These are phyloP conservation scores for Bretschneidera sinensis DNA, from an alignment of 345 rosid genomes.

Conservation along the genomic window DNA sequence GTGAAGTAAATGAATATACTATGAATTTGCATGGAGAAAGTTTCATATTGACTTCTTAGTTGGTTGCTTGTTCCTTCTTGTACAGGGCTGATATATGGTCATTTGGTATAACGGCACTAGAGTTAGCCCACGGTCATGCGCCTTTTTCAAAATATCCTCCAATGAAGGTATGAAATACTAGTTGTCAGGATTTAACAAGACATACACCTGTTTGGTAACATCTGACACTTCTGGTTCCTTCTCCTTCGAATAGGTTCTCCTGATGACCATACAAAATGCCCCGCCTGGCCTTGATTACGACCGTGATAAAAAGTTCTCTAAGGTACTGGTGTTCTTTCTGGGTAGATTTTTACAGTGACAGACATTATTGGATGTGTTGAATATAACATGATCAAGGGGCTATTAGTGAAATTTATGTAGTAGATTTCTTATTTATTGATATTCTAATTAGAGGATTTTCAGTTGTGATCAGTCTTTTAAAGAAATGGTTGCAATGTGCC, in stretches of 20 bases:
- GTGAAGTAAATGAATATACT: constrained; percentile 5
- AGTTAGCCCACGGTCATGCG: constrained; percentile 99
- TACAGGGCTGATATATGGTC: constrained; percentile 99
- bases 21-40: neutral
- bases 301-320: constrained; percentile 94
- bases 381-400: neutral
- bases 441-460: constrained; percentile 85
- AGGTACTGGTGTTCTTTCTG: constrained; percentile 87
- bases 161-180: constrained; percentile 67
- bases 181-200: neutral
- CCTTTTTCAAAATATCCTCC: constrained; percentile 99
- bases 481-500: constrained; percentile 99
- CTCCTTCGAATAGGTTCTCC: constrained; percentile 55
- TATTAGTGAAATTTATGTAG: neutral
- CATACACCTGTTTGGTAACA: neutral
- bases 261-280: constrained; percentile 98
- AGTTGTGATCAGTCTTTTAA: constrained; percentile 98
- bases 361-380: neutral
- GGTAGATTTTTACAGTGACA: constrained; percentile 22
- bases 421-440: constrained; percentile 19
- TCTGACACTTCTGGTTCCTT: neutral
- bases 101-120: constrained; percentile 94
- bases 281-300: constrained; percentile 99
- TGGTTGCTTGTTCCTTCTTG: constrained; percentile 19
- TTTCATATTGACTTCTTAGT: constrained; percentile 17